Base-by-base conservation (phyloP, 495 filamentous ascomycete species). In the Aspergillus sclerotioniger region DNA sequence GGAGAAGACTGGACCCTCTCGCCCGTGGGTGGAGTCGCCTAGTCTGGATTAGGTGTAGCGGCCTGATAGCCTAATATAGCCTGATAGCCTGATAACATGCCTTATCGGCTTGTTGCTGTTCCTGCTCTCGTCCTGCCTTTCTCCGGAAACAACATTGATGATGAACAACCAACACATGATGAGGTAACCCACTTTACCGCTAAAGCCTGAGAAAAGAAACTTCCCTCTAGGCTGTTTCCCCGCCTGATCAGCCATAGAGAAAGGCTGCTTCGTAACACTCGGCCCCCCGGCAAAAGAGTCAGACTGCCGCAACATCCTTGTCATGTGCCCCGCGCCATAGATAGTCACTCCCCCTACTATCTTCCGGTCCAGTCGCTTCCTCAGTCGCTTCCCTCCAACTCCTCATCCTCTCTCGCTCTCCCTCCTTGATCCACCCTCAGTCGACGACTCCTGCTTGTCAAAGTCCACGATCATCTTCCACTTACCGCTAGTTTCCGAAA, bases 271-370 rank as follows among this genome's bases (percentile, higher is more conserved):
- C 37, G 37, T 41, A 41, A n/a, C 37, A 41, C 37, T n/a, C 13
- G 37, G 37, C 12, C 37, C 13, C 37, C 13, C 13, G 37, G 37
- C 8, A 41, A 12, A 6, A n/a, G 29, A 31, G 15, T 19, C 28
- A 28, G 46, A 32, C 12, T 50, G 28, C 47, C 13, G 47, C 25
- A 16, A 1, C 37, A 8, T 19, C 49, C 17, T 57, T 44, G 62
- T 65, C 62, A 65, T 65, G 62, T 65, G 62, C 62, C 62, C 62
- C 62, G 56, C 62, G 32, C 16, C 16, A 52, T 51, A 37, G 53
- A 25, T 31, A 48, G 20, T 39, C 31, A 48, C 19, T 51, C 25
- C n/a, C n/a, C n/a, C n/a, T n/a, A 20, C 50, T 51, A 39, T 56
- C 45, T 55, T 20, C 17, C 43, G 15, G 9, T 35, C 12, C 21